Evolutionary conservation across 2,329 filamentous ascomycete genomes (phyloP), one percentile per base, ranked within the genome.

Genomic region (Graphilbum fragrans): DNA sequence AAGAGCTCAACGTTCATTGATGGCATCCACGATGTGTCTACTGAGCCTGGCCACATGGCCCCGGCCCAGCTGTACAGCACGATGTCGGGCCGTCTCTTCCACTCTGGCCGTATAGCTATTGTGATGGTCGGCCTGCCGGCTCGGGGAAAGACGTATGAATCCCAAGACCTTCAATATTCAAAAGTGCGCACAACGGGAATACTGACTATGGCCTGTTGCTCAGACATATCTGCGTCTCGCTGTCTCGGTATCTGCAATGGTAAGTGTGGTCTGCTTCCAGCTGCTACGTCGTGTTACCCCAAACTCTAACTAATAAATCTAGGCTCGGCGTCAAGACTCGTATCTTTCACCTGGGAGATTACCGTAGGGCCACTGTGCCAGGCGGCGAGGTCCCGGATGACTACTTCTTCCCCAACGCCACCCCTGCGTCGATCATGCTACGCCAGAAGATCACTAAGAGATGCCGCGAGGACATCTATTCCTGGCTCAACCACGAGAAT

Each of bases 31-130:
- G 90, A 96, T 67, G 72, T 94, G 41, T 78, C 85, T 9, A 82
- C 88, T 57, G 86, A 86, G 53, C 64, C 67, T 48, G 42, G 45
- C 29, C 69, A 90, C 52, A 77, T 94, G 74, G 92, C 92, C 5
- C 92, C 92, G 23, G 92, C 92, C 51, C 92, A 98, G 65, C 73
- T 98, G 36, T 98, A 98, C 67, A 95, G 87, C 60, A 98, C 92
- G 41, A 94, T 96, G 73, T 96, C 90, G 37, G 92, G 92, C 38
- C 79, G 92, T 34, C 77, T 98, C 23, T 98, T 98, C 59, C 92
- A 98, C 62, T 95, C 92, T 19, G 92, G 92, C 37, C 80, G 90
- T 44, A 98, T 98, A 58, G 90, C 90, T 37, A 96, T 98, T 53
- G 90, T 92, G 49, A 95, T 94, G 58, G 92, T 96, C 50, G 92